Evolutionary conservation across 2,329 filamentous ascomycete genomes (phyloP).

Genomic region (Clarireedia sp.): DNA sequence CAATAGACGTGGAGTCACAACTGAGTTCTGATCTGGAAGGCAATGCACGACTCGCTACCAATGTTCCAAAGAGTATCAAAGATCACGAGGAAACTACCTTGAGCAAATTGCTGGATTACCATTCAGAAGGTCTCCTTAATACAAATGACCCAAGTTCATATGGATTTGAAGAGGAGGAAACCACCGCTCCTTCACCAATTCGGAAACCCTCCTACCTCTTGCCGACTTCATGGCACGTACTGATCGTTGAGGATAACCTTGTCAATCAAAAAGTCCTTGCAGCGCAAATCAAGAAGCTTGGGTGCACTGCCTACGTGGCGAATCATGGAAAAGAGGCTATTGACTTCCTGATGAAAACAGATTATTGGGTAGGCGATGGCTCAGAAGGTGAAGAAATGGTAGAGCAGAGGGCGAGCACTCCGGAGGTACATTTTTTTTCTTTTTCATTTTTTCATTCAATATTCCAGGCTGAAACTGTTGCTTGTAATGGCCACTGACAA

Average conservation of each 20-base stretch:
- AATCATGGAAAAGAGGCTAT: slow-evolving; percentile 59
- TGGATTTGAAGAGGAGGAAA: slow-evolving; percentile 4
- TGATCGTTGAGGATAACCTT: slow-evolving; percentile 62
- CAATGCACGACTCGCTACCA: slow-evolving; percentile 11
- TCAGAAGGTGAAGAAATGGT: slow-evolving; percentile 52
- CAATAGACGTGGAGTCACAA: slow-evolving; percentile 2
- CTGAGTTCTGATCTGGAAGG: background rate
- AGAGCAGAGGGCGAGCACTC: slow-evolving; percentile 50
- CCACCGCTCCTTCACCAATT: background rate
- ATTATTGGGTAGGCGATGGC: slow-evolving; percentile 42
- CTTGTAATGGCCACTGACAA: no score
- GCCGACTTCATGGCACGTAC: slow-evolving; percentile 31
- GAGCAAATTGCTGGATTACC: background rate
- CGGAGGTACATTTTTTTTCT: slow-evolving; percentile 31
- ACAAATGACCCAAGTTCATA: slow-evolving; percentile 1
- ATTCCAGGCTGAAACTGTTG: no score
- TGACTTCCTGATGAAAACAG: slow-evolving; percentile 46
- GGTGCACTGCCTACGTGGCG: slow-evolving; percentile 53
- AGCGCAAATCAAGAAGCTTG: slow-evolving; percentile 52
- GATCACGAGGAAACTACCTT: slow-evolving; percentile 2
- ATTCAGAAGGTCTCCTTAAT: background rate
- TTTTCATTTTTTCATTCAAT: background rate
- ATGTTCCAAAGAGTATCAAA: slow-evolving; percentile 7
- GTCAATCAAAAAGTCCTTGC: slow-evolving; percentile 59
- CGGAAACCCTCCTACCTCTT: background rate